Base-by-base conservation (phyloP, 495 filamentous ascomycete species). In the Achaetomiella virescens region DNA sequence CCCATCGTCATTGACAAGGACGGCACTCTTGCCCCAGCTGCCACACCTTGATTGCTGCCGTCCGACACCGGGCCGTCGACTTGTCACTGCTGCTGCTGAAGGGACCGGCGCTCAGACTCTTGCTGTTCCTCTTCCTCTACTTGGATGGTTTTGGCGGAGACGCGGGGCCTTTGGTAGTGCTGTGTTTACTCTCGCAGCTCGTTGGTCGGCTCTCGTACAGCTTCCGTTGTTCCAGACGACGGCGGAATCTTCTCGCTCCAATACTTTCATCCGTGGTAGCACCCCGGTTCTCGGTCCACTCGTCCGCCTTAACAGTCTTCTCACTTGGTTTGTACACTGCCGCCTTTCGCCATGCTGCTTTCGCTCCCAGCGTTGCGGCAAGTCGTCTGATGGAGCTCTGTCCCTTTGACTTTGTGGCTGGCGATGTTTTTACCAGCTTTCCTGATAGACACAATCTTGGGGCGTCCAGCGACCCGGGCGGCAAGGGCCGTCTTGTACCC, bases 341-440 rank as follows among this genome's bases (percentile, higher is more conserved):
- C 36, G 24, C 54, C 37, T 56, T 45, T 6, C 54, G 9, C 8
- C 54, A 18, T 12, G 38, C 54, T 10, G 45, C 54, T 14, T 49
- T 56, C 1, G 36, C 37, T 17, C 54, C 54, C 0, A 56, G 25
- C 45, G 25, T 56, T 2, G 45, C 54, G 15, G 45, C 45, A 14
- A 56, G 45, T 3, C 20, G 21, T 24, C 45, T 15, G 45, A 56
- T 56, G 17, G 54, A 56, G 37, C 27, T 56, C 6, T 49, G 54
- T 14, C 46, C 0, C 45, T 56, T 56, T 3, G 43, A 12, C n/a
- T 22, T 55, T 6, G 35, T 14, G 1, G 41, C 2, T 2, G 44
- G 5, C 10, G 33, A 17, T 35, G 20, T 20, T 14, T 31, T 9
- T 49, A 37, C 12, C n/a, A 2, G 36, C 17, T 27, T 44, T 48